Conservation (phyloP, 2,329 filamentous ascomycete genomes). For the Trichoderma pleuroti region DNA sequence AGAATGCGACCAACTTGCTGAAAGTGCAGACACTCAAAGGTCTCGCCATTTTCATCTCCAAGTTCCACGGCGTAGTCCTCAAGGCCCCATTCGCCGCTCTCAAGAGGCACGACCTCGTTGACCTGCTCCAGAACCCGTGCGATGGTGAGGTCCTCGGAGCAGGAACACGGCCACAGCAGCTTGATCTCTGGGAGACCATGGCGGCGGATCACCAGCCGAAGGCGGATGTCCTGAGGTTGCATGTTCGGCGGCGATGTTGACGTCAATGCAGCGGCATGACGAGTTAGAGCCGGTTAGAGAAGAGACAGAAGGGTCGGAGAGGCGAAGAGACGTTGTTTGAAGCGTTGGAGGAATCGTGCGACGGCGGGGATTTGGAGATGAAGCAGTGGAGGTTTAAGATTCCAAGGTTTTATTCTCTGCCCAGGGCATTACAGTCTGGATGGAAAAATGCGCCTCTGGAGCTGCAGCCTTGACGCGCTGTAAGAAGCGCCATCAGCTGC, state of each 20-base stretch:
- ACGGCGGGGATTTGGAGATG: not conserved
- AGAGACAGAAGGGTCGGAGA: not conserved
- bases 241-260: not conserved
- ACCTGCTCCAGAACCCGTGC: slow-evolving; percentile 73
- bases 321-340: not conserved
- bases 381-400: not conserved
- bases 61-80: slow-evolving; percentile 89
- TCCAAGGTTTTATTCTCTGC: not conserved
- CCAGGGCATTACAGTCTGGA: not conserved
- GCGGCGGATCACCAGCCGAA: slow-evolving; percentile 69
- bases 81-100: slow-evolving; percentile 76
- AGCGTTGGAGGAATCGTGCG: too few relatives aligned
- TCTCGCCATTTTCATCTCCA: slow-evolving; percentile 47
- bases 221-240: slow-evolving; percentile 51
- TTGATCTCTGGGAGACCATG: slow-evolving; percentile 69
- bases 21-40: slow-evolving; percentile 87
- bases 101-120: slow-evolving; percentile 76
- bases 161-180: slow-evolving; percentile 66
- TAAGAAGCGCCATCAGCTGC: not conserved
- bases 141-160: slow-evolving; percentile 62
- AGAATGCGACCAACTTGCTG: slow-evolving; percentile 66
- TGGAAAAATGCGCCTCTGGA: not conserved
- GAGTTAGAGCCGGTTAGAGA: not conserved
- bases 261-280: slow-evolving; percentile 1
- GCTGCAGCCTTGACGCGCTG: not conserved